phyloP scores from a whole-genome alignment of 2,329 filamentous ascomycete genomes.

The Trichoderma polysporum region DNA sequence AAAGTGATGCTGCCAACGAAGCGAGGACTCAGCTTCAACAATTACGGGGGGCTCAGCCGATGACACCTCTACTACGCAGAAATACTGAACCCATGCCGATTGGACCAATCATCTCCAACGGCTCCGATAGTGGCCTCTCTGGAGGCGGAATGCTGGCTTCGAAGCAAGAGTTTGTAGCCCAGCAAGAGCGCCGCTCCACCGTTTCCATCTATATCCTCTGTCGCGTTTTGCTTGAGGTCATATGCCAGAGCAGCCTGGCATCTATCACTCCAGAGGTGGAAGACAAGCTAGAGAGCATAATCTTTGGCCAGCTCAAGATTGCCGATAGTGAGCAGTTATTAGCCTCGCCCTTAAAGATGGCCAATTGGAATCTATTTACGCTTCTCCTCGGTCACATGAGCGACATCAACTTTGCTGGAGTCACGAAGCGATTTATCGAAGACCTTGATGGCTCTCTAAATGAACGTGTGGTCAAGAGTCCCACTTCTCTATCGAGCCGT shows the following conservation, averaged over 20 bases:
- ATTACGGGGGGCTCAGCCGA: slow-evolving; percentile 42
- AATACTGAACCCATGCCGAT: slow-evolving; percentile 71
- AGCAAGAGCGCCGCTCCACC: slow-evolving; percentile 85
- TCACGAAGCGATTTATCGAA: slow-evolving; percentile 75
- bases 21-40: slow-evolving; percentile 61
- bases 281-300: slow-evolving; percentile 89
- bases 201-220: slow-evolving; percentile 96
- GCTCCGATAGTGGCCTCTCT: slow-evolving; percentile 33
- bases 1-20: slow-evolving; percentile 82
- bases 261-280: slow-evolving; percentile 90
- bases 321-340: slow-evolving; percentile 79
- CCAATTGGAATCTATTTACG: slow-evolving; percentile 94
- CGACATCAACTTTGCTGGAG: slow-evolving; percentile 81
- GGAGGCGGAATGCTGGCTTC: slow-evolving; percentile 44
- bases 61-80: slow-evolving; percentile 59
- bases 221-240: slow-evolving; percentile 89
- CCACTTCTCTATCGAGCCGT: slow-evolving; percentile 53
- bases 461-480: slow-evolving; percentile 70
- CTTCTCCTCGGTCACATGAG: slow-evolving; percentile 96
- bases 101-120: slow-evolving; percentile 28
- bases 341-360: slow-evolving; percentile 77
- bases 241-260: slow-evolving; percentile 80
- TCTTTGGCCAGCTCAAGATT: slow-evolving; percentile 91
- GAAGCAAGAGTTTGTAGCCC: slow-evolving; percentile 69
- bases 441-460: slow-evolving; percentile 78